Evolutionary conservation across 768 basidiomycete species (phyloP).

Genomic region (Boletus reticuloceps): DNA sequence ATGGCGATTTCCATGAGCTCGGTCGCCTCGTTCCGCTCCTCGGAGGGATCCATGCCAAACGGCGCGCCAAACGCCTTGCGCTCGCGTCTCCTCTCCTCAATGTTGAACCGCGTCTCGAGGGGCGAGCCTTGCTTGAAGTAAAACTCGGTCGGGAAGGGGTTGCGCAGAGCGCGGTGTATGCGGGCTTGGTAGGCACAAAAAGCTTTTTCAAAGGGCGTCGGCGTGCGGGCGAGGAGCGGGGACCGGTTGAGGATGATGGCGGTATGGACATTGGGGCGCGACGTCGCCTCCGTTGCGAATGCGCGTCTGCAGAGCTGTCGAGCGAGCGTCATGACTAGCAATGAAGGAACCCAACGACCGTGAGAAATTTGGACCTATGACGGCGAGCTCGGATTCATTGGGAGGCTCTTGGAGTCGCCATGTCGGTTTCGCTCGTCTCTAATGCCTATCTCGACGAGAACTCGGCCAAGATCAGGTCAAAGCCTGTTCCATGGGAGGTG

Average conservation of each 20-base stretch:
- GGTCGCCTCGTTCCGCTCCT: constrained; percentile 44
- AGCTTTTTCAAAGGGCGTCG: constrained; percentile 70
- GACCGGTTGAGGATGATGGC: constrained; percentile 78
- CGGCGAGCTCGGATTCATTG: too few relatives aligned
- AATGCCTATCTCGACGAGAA: constrained; percentile 84
- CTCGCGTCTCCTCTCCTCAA: constrained; percentile 74
- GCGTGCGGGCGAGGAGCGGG: constrained; percentile 70
- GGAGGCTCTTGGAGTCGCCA: constrained; percentile 27
- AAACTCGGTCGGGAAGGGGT: constrained; percentile 85
- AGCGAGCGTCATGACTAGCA: background rate
- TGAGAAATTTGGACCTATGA: constrained; percentile 30
- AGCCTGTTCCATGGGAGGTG: constrained; percentile 97
- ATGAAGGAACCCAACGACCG: constrained; percentile 15
- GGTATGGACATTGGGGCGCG: constrained; percentile 46
- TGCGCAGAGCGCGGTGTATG: constrained; percentile 80
- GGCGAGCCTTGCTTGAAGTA: constrained; percentile 93
- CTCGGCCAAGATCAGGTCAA: constrained; percentile 83
- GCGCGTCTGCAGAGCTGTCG: constrained; percentile 30
- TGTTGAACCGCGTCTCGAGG: constrained; percentile 74
- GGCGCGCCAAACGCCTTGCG: constrained; percentile 67
- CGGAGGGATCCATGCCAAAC: constrained; percentile 45
- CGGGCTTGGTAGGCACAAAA: constrained; percentile 84
- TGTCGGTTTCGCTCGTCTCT: constrained; percentile 77
- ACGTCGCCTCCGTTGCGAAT: constrained; percentile 42
- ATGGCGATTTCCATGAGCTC: constrained; percentile 58